Evolutionary conservation across 441 rosid genomes (phyloP), one percentile per base, ranked within the genome.

Genomic region (Adansonia gregorii): DNA sequence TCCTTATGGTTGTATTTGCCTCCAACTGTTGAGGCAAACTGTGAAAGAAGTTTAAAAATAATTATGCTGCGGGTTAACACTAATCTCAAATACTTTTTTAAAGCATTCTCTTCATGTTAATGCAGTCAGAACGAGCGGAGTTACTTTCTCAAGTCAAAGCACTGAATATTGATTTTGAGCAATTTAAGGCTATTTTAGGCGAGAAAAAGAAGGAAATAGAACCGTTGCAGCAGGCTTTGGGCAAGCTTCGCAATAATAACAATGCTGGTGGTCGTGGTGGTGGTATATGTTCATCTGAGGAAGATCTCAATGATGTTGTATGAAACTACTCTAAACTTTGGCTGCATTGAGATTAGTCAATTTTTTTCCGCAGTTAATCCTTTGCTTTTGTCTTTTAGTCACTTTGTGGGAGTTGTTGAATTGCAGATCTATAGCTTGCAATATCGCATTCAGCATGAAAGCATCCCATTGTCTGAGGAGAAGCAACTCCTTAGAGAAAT

Each of bases 401-500:
- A 10, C 74, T 78, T 60, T 60, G 74, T 81, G 78, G 55, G 22
- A 76, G 70, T 76, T 75, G 73, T 55, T 82, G 63, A 73, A 80
- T 86, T 55, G 79, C 87, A 97, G 99, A 97, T 94, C 77, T 85
- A 80, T 85, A 86, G 95, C 82, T 89, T 85, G 83, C 87, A 93
- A 45, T 97, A 91, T 75, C 92, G 87, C 74, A 94, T 97, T 46
- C 97, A 94, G 80, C 99, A 97, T 60, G 98, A 94, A 79, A 94
- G 98, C 86, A 93, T 93, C 79, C 80, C 98, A 3, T 74, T 97
- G 81, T 61, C 90, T 0, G 98, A 94, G 90, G 99, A 97, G 90
- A 97, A 94, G 87, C 93, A 97, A 84, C 46, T 94, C 72, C 93
- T 97, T 48, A 91, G 86, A 87, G 98, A 97, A 81, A 89, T 97